Conservation (phyloP, 1,284 basidiomycete genomes). For the Ceratobasidium theobromae region DNA sequence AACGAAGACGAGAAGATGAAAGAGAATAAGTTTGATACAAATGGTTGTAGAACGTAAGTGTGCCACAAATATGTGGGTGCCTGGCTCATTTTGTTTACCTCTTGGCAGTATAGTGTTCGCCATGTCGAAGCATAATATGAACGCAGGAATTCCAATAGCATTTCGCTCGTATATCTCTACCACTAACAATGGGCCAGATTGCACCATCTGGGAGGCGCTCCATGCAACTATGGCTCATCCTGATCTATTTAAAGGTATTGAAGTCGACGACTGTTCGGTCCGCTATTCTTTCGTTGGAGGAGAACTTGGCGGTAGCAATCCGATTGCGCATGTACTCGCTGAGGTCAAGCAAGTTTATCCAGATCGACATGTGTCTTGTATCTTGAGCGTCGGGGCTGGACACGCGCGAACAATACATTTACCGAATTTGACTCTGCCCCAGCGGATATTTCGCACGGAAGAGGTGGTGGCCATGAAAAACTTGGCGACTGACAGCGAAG, state of each 20-base stretch:
- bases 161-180: neutral
- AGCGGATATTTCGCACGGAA: neutral
- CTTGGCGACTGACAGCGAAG: constrained; percentile 2
- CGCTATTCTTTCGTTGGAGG: neutral
- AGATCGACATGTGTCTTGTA: neutral
- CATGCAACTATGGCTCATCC: constrained; percentile 8
- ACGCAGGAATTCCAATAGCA: neutral
- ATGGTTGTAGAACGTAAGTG: neutral
- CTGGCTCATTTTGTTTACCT: neutral
- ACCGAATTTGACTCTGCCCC: neutral
- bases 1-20: neutral
- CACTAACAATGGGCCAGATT: neutral
- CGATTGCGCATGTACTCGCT: neutral
- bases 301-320: constrained; percentile 1
- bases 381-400: constrained; percentile 9
- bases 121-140: neutral
- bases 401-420: neutral
- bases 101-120: neutral
- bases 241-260: neutral
- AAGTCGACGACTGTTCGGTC: neutral
- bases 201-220: constrained; percentile 3
- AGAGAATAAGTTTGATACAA: neutral
- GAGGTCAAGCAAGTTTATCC: neutral
- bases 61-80: neutral
- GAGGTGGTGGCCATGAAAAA: neutral